phyloP scores from a whole-genome alignment of 352 stramenopile species.

The Pythium scleroteichum region DNA sequence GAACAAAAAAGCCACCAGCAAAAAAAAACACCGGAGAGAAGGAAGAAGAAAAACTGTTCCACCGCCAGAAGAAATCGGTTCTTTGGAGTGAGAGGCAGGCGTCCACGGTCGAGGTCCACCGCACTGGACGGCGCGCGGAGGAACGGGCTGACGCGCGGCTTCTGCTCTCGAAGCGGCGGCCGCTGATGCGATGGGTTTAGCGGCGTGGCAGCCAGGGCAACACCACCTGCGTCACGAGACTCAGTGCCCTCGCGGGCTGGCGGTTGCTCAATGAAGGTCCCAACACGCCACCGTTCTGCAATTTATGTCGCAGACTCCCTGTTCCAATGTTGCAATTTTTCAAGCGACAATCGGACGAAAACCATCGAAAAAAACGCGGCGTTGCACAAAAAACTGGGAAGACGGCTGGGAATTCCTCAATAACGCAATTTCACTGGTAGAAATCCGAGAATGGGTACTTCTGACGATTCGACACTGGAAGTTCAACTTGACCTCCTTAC shows the following conservation, averaged over 20 bases:
- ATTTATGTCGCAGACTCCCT: neutral
- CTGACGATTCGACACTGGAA: neutral
- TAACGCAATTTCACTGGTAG: slow-evolving; percentile 4
- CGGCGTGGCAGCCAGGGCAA: slow-evolving; percentile 4
- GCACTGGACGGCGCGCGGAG: neutral
- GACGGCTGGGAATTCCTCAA: too few relatives aligned
- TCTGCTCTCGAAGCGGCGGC: slow-evolving; percentile 12
- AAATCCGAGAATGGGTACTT: slow-evolving; percentile 19
- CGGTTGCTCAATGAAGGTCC: slow-evolving; percentile 20
- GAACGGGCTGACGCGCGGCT: neutral
- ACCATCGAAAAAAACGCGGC: neutral
- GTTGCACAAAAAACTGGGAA: too few relatives aligned
- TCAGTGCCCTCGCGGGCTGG: neutral
- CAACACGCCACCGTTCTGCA: slow-evolving; percentile 1
- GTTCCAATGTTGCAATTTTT: neutral
- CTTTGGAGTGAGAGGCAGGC: too few relatives aligned
- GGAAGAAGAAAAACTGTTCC: slow-evolving; percentile 6
- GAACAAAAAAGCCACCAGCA: too few relatives aligned
- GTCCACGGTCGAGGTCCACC: too few relatives aligned
- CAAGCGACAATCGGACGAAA: neutral
- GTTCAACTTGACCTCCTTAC: neutral
- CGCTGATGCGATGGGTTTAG: slow-evolving; percentile 14
- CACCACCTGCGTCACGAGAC: slow-evolving; percentile 8
- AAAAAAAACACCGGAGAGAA: too few relatives aligned
- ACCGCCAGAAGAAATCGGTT: too few relatives aligned